phyloP scores from a whole-genome alignment of 2,329 filamentous ascomycete species.

The Fusarium beomiforme region DNA sequence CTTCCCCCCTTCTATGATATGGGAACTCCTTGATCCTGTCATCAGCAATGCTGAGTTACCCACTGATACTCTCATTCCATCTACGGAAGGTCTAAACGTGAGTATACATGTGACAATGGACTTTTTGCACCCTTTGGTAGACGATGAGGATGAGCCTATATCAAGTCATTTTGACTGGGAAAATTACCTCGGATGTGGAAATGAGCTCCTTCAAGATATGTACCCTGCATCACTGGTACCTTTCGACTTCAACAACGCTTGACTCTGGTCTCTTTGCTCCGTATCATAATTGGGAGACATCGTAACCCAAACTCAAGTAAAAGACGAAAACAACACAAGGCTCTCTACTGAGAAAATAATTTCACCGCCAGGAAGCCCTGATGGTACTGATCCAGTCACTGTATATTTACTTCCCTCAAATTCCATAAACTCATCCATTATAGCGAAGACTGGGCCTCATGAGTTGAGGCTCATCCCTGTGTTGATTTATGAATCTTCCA shows the following conservation, averaged over 20 bases:
- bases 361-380: too few relatives aligned
- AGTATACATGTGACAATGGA: conserved; percentile 17
- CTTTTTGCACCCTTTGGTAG: conserved; percentile 11
- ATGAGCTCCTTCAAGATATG: not conserved
- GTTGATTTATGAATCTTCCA: too few relatives aligned
- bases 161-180: not conserved
- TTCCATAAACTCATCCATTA: too few relatives aligned
- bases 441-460: too few relatives aligned
- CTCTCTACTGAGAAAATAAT: too few relatives aligned
- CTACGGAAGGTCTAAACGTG: not conserved
- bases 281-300: too few relatives aligned
- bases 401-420: too few relatives aligned
- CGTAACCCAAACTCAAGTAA: too few relatives aligned
- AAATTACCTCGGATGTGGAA: not conserved
- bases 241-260: conserved; percentile 2
- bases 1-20: conserved; percentile 14
- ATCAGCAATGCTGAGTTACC: not conserved
- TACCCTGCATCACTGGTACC: conserved; percentile 4
- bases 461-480: too few relatives aligned
- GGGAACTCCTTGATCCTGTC: conserved; percentile 9
- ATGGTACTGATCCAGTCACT: too few relatives aligned
- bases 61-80: rapidly evolving
- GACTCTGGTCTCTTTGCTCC: too few relatives aligned
- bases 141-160: not conserved
- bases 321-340: too few relatives aligned